Base-by-base conservation (phyloP, 2,329 filamentous ascomycete genomes). In the Parastagonospora avenae region DNA sequence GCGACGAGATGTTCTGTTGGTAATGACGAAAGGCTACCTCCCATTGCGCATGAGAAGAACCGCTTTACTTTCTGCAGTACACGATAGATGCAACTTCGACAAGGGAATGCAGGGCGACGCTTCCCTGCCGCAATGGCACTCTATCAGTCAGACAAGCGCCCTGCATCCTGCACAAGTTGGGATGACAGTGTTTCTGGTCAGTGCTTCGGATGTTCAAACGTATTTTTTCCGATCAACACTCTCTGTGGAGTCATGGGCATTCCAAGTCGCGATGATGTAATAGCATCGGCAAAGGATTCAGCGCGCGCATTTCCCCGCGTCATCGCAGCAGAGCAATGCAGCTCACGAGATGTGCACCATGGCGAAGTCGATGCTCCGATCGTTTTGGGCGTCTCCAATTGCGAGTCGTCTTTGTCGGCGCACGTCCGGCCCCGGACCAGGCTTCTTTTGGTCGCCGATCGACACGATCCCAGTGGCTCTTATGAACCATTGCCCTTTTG, bases 381-480 rank as follows among this genome's bases (percentile, higher is more conserved):
- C 39, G 38, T 42, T 48, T 35, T 19, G 37, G 16, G 14, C 15
- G 8, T 9, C 46, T 55, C 52, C 52, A 52, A 49, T 56, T 46
- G 45, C 38, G 43, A 39, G 55, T 56, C 54, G 19, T 61, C 55
- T 62, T 52, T 62, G 54, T 54, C 54, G 60, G 63, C 62, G 59
- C 55, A 61, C 60, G 49, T 58, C 62, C 60, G 55, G 52, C 62
- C 67, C 68, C 67, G 67, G 63, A 24, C 19, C 54, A 62, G 50
- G 54, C 50, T 46, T 50, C 37, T 41, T 44, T 54, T 59, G 55
- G 54, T 56, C 57, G 68, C 57, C 57, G 65, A 73, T 72, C 68
- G 48, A 59, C 52, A 48, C 41, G 3, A 24, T 40, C 46, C 58
- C 51, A 45, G 48, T 55, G 52, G 55, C 50, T 56, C 49, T 55